phyloP scores from a whole-genome alignment of 306 rosid species.

The Betula pendula region DNA sequence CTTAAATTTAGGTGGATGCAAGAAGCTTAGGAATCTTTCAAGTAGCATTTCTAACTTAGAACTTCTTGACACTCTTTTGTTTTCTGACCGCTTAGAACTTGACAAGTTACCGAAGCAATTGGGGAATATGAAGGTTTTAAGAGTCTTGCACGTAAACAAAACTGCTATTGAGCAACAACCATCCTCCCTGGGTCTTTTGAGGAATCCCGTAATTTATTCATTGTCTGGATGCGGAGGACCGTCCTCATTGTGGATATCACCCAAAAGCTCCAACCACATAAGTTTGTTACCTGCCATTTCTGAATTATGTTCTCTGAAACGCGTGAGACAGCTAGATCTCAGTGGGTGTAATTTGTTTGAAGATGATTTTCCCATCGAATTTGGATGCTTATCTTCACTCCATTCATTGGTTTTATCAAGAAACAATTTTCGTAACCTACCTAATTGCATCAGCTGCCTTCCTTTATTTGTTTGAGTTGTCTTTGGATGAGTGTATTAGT shows the following conservation, averaged over 20 bases:
- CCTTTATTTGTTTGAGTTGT: background rate
- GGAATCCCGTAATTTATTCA: too few relatives aligned
- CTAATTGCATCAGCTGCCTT: background rate
- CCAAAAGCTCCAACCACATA: background rate
- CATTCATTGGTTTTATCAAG: background rate
- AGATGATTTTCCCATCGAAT: background rate
- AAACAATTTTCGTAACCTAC: background rate
- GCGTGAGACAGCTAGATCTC: background rate
- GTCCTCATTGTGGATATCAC: background rate
- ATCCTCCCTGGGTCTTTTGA: too few relatives aligned
- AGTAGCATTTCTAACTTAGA: too few relatives aligned
- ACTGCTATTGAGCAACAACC: too few relatives aligned
- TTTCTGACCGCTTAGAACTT: background rate
- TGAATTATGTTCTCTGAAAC: background rate
- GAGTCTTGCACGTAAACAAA: too few relatives aligned
- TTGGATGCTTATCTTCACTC: background rate
- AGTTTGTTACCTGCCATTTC: background rate
- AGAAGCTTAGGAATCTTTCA: too few relatives aligned
- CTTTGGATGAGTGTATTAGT: background rate
- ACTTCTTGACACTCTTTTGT: background rate
- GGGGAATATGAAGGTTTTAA: too few relatives aligned
- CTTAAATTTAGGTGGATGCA: too few relatives aligned
- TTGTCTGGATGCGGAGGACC: too few relatives aligned
- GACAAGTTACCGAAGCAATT: too few relatives aligned
- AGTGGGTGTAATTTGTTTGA: background rate